Conservation (phyloP, 2,329 filamentous ascomycete genomes). For the Aaosphaeria pasadenensis region DNA sequence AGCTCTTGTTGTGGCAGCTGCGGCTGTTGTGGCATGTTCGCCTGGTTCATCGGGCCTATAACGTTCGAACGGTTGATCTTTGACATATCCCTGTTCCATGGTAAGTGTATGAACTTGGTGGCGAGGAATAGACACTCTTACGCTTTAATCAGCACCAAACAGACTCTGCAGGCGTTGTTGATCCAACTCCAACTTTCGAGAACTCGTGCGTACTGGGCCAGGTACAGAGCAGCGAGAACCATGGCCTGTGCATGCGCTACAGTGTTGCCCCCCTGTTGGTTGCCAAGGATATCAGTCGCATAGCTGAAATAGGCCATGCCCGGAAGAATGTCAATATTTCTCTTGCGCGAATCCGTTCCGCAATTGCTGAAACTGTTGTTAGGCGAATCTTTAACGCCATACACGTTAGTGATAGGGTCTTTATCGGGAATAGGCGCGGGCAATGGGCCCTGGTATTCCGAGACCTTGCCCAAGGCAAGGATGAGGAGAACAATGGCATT, state of each 20-base stretch:
- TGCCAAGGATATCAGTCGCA: conserved; percentile 81
- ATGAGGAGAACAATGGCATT: conserved; percentile 82
- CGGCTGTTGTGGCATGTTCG: conserved; percentile 1
- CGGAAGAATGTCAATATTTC: conserved; percentile 82
- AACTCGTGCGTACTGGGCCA: conserved; percentile 81
- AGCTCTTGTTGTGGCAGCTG: conserved; percentile 19
- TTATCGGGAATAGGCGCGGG: conserved; percentile 56
- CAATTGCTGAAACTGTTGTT: conserved; percentile 17
- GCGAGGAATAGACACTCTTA: conserved; percentile 39
- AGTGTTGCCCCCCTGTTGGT: conserved; percentile 73
- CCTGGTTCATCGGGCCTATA: conserved; percentile 7
- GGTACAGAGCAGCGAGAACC: conserved; percentile 82
- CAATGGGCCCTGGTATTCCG: conserved; percentile 51
- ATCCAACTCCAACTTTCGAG: conserved; percentile 80
- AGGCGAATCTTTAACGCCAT: conserved; percentile 33
- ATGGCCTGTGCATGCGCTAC: conserved; percentile 82
- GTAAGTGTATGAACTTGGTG: conserved; percentile 2
- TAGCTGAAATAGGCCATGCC: conserved; percentile 87
- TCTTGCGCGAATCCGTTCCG: conserved; percentile 25
- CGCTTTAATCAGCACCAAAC: conserved; percentile 73
- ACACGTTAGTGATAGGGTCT: conserved; percentile 12
- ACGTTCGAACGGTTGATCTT: conserved; percentile 20
- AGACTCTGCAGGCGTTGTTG: conserved; percentile 57
- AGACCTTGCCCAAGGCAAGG: conserved; percentile 83
- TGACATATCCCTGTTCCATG: conserved; percentile 32